Percentiles rank a stretch among this genome's conserved stretches.
These are phyloP conservation scores for Astrothelium subdiscretum DNA, from an alignment of 495 filamentous ascomycete genomes.

Conservation along the genomic window DNA sequence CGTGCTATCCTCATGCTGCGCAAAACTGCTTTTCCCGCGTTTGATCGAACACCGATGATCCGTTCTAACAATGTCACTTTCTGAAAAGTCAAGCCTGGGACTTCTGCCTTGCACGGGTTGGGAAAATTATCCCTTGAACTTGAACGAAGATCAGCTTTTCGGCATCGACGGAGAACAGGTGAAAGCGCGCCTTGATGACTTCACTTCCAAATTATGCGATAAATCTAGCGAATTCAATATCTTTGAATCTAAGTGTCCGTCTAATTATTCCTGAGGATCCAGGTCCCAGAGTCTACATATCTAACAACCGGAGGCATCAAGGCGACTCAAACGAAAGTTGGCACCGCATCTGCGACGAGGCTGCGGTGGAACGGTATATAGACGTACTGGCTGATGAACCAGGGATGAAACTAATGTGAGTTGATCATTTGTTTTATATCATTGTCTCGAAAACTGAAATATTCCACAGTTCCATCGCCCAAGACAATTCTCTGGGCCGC, in stretches of 20 bases:
- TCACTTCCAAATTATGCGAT: background rate
- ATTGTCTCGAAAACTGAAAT: background rate
- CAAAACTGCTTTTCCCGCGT: background rate
- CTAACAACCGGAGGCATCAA: too few relatives aligned
- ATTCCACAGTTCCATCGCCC: background rate
- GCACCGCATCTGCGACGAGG: background rate
- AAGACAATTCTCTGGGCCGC: background rate
- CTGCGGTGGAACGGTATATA: background rate
- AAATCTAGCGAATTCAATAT: background rate
- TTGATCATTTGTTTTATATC: background rate
- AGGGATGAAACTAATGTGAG: background rate
- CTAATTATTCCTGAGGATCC: too few relatives aligned
- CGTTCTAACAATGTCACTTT: background rate
- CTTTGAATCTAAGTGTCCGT: background rate
- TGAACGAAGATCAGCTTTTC: background rate
- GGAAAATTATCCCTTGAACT: background rate
- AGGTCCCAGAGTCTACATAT: too few relatives aligned
- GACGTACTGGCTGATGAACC: background rate
- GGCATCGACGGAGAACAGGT: background rate
- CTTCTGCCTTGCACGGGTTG: background rate
- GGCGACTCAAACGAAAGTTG: background rate
- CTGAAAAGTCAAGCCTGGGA: background rate
- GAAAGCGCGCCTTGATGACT: background rate
- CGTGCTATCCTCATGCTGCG: background rate
- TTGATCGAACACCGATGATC: background rate